Conservation (phyloP, 257 asterid genomes). For the Cinchona pubescens region DNA sequence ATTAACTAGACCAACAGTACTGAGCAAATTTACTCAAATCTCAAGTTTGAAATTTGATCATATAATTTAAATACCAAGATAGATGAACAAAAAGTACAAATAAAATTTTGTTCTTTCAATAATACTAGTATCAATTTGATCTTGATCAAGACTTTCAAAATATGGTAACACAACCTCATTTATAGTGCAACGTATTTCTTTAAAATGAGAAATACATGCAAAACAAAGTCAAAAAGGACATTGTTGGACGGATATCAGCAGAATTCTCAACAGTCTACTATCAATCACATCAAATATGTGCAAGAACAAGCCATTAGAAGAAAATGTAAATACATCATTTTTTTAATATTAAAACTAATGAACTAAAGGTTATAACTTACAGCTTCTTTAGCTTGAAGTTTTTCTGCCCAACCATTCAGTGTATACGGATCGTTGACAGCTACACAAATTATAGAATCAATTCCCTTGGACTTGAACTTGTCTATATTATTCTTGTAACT, state of each 20-base stretch:
- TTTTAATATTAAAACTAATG: neutral
- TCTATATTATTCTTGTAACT: constrained; percentile 77
- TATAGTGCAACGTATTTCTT: neutral
- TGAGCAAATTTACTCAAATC: neutral
- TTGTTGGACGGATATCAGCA: neutral
- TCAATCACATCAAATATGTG: neutral
- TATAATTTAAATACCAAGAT: neutral
- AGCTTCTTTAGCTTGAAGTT: constrained; percentile 74
- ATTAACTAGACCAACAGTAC: neutral
- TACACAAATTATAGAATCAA: constrained; percentile 86
- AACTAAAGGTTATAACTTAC: constrained; percentile 44
- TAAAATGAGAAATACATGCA: neutral
- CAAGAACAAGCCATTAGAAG: neutral
- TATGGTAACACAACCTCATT: neutral
- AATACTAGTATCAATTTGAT: neutral
- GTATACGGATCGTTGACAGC: constrained; percentile 88
- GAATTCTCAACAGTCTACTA: neutral
- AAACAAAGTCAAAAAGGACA: neutral
- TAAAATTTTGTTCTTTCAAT: neutral
- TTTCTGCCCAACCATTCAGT: constrained; percentile 92
- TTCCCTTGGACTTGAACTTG: constrained; percentile 81
- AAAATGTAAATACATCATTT: neutral
- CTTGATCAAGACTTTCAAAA: neutral
- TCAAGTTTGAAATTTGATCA: neutral
- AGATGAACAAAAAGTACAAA: neutral